phyloP scores from a whole-genome alignment of 805 yeast genomes.

The Nakazawaea laoshanensis region DNA sequence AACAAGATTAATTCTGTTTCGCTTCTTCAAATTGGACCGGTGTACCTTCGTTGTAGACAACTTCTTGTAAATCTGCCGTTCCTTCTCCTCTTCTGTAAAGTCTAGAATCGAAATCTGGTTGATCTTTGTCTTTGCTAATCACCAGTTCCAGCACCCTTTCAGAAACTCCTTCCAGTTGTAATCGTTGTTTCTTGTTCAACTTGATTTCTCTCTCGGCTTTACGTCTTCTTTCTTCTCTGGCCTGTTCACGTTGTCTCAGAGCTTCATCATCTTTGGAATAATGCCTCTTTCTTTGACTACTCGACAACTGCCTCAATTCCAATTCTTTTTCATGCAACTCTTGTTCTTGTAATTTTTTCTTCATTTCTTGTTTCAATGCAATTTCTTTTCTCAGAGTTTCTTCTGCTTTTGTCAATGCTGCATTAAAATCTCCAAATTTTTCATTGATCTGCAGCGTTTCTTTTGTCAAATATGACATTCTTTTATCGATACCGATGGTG shows the following conservation, averaged over 20 bases:
- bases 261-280: constrained; percentile 12
- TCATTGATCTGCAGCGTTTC: constrained; percentile 35
- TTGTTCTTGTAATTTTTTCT: constrained; percentile 39
- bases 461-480: constrained; percentile 50
- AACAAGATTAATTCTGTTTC: constrained; percentile 13
- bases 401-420: constrained; percentile 68
- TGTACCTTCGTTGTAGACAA: constrained; percentile 13
- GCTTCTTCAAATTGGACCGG: constrained; percentile 37
- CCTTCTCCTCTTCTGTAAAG: constrained; percentile 34
- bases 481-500: constrained; percentile 70
- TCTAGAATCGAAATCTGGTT: constrained; percentile 50
- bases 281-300: constrained; percentile 17
- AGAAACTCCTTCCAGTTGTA: constrained; percentile 42
- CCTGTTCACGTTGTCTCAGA: constrained; percentile 26
- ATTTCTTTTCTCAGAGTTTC: constrained; percentile 49
- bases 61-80: neutral
- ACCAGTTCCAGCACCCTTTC: constrained; percentile 31
- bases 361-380: constrained; percentile 38
- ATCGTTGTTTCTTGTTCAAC: constrained; percentile 31
- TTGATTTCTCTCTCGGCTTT: constrained; percentile 40
- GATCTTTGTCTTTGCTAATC: constrained; percentile 18
- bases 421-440: constrained; percentile 53
- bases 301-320: constrained; percentile 40
- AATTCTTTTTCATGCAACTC: constrained; percentile 43
- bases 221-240: constrained; percentile 34